These are phyloP conservation scores for Plectranthus barbatus DNA, from an alignment of 257 asterid genomes.

Conservation along the genomic window DNA sequence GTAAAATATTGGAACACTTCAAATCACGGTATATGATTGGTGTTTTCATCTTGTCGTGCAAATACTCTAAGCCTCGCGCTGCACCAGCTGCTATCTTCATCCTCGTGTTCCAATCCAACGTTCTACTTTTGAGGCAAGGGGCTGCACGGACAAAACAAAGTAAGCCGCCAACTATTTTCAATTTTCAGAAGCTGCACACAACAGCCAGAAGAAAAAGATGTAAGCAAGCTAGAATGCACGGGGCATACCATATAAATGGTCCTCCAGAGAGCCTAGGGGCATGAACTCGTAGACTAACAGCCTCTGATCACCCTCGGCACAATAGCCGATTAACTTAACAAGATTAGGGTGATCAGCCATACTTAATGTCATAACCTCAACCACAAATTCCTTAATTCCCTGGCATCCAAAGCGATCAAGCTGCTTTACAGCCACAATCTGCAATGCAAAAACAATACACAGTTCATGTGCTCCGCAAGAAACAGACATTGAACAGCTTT, in stretches of 20 bases:
- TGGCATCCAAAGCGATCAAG: slow-evolving; percentile 69
- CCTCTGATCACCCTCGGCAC: slow-evolving; percentile 70
- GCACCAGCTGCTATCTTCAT: slow-evolving; percentile 90
- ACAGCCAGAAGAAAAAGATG: background rate
- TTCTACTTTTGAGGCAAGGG: slow-evolving; percentile 22
- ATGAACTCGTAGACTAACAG: slow-evolving; percentile 75
- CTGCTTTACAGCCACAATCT: slow-evolving; percentile 74
- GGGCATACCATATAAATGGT: slow-evolving; percentile 57
- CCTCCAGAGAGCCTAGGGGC: slow-evolving; percentile 81
- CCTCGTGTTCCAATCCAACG: slow-evolving; percentile 64
- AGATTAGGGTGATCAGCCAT: slow-evolving; percentile 67
- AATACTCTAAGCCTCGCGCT: slow-evolving; percentile 74
- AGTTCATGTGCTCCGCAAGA: background rate
- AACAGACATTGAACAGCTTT: background rate
- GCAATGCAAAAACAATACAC: slow-evolving; percentile 10
- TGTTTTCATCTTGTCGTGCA: slow-evolving; percentile 67
- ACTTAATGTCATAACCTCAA: slow-evolving; percentile 59
- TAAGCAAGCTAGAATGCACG: background rate
- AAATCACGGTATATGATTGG: slow-evolving; percentile 78
- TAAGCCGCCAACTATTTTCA: background rate
- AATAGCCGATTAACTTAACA: slow-evolving; percentile 62
- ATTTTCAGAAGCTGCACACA: background rate
- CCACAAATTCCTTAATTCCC: slow-evolving; percentile 67
- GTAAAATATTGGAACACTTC: slow-evolving; percentile 72
- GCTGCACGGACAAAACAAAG: slow-evolving; percentile 23